phyloP scores from a whole-genome alignment of 139 green algal genomes.

The Bryopsis sp. region DNA sequence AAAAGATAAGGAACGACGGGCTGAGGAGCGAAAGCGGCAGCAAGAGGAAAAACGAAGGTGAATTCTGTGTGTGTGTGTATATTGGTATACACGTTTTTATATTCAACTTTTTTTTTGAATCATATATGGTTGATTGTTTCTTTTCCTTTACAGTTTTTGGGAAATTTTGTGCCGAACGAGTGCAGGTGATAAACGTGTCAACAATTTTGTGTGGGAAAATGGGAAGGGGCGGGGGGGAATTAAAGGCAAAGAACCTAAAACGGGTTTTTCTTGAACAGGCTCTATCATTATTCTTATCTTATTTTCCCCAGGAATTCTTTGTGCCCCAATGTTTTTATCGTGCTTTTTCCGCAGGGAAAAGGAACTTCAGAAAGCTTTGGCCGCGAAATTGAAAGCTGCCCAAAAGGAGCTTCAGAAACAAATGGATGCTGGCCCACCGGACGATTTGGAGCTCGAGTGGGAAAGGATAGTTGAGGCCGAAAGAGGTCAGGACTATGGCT shows the following conservation, averaged over 20 bases:
- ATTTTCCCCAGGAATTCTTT: not conserved
- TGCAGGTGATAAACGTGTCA: no score
- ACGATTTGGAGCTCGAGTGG: constrained; percentile 73
- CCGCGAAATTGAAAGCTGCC: constrained; percentile 35
- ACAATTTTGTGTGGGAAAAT: no score
- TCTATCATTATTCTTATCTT: no score
- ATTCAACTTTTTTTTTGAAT: not conserved
- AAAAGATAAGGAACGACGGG: constrained; percentile 12
- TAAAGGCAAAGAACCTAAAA: no score
- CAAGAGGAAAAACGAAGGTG: constrained; percentile 16
- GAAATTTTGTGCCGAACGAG: no score
- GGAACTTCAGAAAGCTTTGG: constrained; percentile 48
- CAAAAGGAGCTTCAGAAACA: constrained; percentile 30
- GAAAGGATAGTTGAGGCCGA: constrained; percentile 39
- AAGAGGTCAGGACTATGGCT: constrained; percentile 19
- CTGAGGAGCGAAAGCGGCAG: constrained; percentile 1
- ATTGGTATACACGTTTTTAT: not conserved
- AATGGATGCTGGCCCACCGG: constrained; percentile 36
- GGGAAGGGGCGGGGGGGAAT: no score
- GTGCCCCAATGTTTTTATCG: not conserved
- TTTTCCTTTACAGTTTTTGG: no score
- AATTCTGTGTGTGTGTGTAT: not conserved
- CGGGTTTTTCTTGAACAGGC: no score
- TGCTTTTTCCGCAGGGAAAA: constrained; percentile 48
- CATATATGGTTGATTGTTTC: no score